A percentile compares a stretch with the other conserved stretches of the same genome.
Conservation (phyloP, 805 yeast species). For the Kluyveromyces aestuarii region DNA sequence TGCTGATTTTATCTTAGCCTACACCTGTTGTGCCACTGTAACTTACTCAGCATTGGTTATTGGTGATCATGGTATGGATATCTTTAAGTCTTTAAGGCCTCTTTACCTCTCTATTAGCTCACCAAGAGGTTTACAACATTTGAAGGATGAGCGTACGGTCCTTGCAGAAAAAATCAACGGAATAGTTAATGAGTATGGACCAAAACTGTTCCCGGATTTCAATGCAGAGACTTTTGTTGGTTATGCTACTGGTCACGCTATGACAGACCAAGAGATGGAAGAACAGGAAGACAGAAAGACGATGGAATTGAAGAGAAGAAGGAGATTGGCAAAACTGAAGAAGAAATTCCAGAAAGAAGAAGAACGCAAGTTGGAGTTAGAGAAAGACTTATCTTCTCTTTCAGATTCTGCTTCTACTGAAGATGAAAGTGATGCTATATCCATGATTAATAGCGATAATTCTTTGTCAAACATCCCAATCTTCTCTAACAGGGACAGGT, state of each 20-base stretch:
- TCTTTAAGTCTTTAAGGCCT: conserved; percentile 75
- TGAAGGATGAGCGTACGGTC: conserved; percentile 52
- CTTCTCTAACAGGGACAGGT: conserved; percentile 34
- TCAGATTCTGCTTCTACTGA: conserved; percentile 3
- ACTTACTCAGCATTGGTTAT: conserved; percentile 86
- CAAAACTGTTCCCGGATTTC: conserved; percentile 80
- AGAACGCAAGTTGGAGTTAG: not conserved
- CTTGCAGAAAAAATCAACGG: conserved; percentile 70
- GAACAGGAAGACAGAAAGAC: conserved; percentile 30
- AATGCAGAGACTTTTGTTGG: conserved; percentile 32
- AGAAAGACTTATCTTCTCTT: not conserved
- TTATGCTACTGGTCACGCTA: conserved; percentile 13
- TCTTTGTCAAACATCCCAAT: conserved; percentile 33
- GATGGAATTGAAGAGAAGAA: conserved; percentile 30
- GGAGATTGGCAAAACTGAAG: conserved; percentile 22
- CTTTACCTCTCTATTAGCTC: conserved; percentile 56
- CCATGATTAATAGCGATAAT: conserved; percentile 28
- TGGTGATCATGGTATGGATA: conserved; percentile 91
- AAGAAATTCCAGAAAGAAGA: conserved; percentile 10
- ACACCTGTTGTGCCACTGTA: conserved; percentile 57
- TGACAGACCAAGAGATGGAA: conserved; percentile 16
- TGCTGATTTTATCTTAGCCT: conserved; percentile 41
- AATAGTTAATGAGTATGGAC: conserved; percentile 72
- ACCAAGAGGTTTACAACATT: conserved; percentile 45
- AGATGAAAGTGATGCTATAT: conserved; percentile 33